A percentile compares a stretch with the other conserved stretches of the same genome.
Evolutionary conservation across 1,284 basidiomycete species (phyloP).

Genomic region (Ceratobasidium sp.): DNA sequence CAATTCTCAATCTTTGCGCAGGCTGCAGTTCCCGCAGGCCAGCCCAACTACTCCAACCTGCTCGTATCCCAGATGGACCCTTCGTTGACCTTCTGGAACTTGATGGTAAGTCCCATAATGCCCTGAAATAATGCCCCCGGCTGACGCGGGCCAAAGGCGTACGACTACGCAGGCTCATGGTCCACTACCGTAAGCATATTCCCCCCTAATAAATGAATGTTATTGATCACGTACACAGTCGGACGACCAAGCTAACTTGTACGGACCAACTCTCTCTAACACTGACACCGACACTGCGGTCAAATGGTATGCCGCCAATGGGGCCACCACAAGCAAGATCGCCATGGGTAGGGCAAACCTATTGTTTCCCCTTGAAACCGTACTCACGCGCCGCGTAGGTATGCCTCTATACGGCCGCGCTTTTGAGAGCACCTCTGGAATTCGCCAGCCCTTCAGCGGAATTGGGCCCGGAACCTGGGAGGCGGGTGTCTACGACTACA

Average conservation of each 20-base stretch:
- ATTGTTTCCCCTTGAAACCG: slow-evolving; percentile 26
- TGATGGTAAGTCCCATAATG: slow-evolving; percentile 72
- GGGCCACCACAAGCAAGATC: slow-evolving; percentile 79
- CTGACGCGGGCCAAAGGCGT: slow-evolving; percentile 61
- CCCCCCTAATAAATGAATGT: slow-evolving; percentile 2
- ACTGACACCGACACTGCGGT: slow-evolving; percentile 79
- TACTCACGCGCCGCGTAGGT: slow-evolving; percentile 56
- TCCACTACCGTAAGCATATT: slow-evolving; percentile 58
- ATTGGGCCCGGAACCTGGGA: slow-evolving; percentile 79
- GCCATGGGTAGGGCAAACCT: slow-evolving; percentile 68
- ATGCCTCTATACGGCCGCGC: slow-evolving; percentile 88
- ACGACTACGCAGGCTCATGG: slow-evolving; percentile 82
- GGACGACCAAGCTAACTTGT: slow-evolving; percentile 88
- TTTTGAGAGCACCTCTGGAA: slow-evolving; percentile 81
- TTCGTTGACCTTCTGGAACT: slow-evolving; percentile 78
- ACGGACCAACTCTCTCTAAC: slow-evolving; percentile 67
- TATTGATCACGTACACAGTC: slow-evolving; percentile 52
- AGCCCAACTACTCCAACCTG: slow-evolving; percentile 72
- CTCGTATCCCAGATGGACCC: slow-evolving; percentile 76
- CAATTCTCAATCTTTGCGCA: slow-evolving; percentile 38
- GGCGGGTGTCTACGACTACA: slow-evolving; percentile 79
- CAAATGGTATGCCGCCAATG: slow-evolving; percentile 69
- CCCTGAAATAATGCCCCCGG: background rate
- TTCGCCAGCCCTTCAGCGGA: slow-evolving; percentile 78
- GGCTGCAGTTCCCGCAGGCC: slow-evolving; percentile 70